Percentiles rank a stretch among this genome's conserved stretches.
Evolutionary conservation across 805 yeast genomes (phyloP).

Genomic region (Saturnispora saitoi): DNA sequence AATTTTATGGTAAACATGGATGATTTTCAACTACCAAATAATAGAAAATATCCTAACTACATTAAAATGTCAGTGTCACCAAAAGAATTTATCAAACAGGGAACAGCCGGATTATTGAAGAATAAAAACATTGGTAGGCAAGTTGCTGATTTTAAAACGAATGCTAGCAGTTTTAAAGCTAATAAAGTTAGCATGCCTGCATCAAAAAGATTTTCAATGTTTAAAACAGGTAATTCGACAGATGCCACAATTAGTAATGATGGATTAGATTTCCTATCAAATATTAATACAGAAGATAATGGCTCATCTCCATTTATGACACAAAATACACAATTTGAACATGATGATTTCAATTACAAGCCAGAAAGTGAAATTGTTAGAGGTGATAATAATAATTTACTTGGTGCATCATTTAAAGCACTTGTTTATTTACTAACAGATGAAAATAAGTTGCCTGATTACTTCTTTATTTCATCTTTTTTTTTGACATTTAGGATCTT

Average conservation of each 20-base stretch:
- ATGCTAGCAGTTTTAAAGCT: slow-evolving; percentile 1
- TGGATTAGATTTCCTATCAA: slow-evolving; percentile 36
- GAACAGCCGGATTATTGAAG: slow-evolving; percentile 53
- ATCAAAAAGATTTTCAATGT: slow-evolving; percentile 39
- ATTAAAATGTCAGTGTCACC: slow-evolving; percentile 48
- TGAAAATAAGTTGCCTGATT: slow-evolving; percentile 54
- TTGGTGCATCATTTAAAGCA: slow-evolving; percentile 68
- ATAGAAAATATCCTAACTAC: slow-evolving; percentile 62
- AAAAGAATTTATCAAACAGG: slow-evolving; percentile 47
- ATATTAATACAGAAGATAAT: slow-evolving; percentile 18
- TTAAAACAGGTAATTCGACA: slow-evolving; percentile 43
- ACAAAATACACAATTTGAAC: slow-evolving; percentile 14
- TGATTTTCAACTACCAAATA: slow-evolving; percentile 52
- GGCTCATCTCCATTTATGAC: slow-evolving; percentile 22
- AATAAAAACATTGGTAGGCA: slow-evolving; percentile 27
- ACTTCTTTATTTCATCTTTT: slow-evolving; percentile 63
- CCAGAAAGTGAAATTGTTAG: slow-evolving; percentile 40
- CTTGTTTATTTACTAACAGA: slow-evolving; percentile 58
- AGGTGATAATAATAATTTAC: slow-evolving; percentile 40
- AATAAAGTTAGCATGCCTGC: background rate
- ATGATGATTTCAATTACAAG: slow-evolving; percentile 11
- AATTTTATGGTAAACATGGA: slow-evolving; percentile 39
- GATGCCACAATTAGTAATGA: slow-evolving; percentile 38
- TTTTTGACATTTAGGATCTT: slow-evolving; percentile 70
- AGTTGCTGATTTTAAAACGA: slow-evolving; percentile 13